A percentile compares a stretch with the other conserved stretches of the same genome.
These are phyloP conservation scores for Boletus smithii DNA, from an alignment of 1,284 basidiomycete species.

Conservation along the genomic window DNA sequence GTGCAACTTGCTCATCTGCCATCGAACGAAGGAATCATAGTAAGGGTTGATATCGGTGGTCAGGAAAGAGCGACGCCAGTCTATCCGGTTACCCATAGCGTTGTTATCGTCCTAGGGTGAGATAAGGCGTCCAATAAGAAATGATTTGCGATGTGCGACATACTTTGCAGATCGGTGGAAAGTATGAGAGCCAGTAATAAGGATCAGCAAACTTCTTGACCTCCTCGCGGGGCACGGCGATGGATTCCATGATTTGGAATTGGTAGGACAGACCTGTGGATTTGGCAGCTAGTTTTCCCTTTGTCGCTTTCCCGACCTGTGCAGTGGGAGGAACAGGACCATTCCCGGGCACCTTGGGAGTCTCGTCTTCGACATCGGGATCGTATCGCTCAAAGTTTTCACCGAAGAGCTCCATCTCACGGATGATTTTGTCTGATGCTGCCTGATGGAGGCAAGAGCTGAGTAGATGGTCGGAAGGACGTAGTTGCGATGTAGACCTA, in stretches of 20 bases:
- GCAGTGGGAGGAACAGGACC: constrained; percentile 37
- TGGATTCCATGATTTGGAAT: constrained; percentile 98
- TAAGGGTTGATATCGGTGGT: constrained; percentile 97
- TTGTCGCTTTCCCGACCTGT: constrained; percentile 83
- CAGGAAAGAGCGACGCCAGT: constrained; percentile 95
- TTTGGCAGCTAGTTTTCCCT: constrained; percentile 94
- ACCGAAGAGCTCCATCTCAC: constrained; percentile 97
- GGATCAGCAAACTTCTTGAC: constrained; percentile 97
- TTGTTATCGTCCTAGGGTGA: constrained; percentile 70
- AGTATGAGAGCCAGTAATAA: constrained; percentile 88
- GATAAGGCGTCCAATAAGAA: constrained; percentile 8
- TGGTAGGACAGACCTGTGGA: constrained; percentile 94
- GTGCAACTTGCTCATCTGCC: constrained; percentile 96
- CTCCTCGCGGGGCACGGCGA: constrained; percentile 83
- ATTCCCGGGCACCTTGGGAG: constrained; percentile 38
- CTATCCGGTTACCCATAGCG: constrained; percentile 88
- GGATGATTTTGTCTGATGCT: constrained; percentile 94
- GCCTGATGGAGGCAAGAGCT: constrained; percentile 47
- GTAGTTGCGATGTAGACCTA: constrained; percentile 37
- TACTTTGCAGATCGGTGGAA: constrained; percentile 92
- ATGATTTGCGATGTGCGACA: constrained; percentile 27
- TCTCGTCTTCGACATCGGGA: constrained; percentile 49
- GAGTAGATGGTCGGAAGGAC: background rate
- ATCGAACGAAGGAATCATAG: constrained; percentile 96
- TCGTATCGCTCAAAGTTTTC: constrained; percentile 80